phyloP scores from a whole-genome alignment of 2,329 filamentous ascomycete genomes.

The Ceratocystis papillata region DNA sequence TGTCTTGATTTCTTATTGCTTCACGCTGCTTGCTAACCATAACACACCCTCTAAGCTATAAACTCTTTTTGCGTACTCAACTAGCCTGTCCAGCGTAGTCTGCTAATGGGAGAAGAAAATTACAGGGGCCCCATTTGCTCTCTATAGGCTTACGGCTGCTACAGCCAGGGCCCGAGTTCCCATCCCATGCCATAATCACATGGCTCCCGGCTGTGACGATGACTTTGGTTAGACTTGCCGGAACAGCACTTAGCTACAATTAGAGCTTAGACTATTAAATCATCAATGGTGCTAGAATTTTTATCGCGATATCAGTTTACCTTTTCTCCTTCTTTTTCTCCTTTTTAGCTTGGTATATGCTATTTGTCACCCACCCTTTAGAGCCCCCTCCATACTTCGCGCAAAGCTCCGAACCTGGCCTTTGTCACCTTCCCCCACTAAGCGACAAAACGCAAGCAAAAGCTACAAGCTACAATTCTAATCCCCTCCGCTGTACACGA shows the following conservation, averaged over 20 bases:
- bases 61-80: background rate
- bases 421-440: conserved; percentile 3
- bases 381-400: background rate
- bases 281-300: background rate
- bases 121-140: background rate
- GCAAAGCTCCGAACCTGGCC: background rate
- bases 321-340: background rate
- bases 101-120: background rate
- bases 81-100: background rate
- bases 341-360: background rate
- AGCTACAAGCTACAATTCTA: background rate
- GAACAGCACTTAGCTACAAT: background rate
- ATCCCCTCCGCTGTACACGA: background rate
- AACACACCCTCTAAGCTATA: background rate
- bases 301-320: background rate
- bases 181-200: background rate
- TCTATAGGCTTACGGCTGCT: background rate
- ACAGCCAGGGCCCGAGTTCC: background rate
- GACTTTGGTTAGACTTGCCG: conserved; percentile 8
- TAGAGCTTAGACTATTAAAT: background rate
- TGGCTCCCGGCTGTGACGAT: background rate
- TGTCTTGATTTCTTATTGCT: no score
- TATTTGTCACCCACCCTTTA: background rate
- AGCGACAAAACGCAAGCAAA: conserved; percentile 8
- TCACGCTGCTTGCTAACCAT: no score